Evolutionary conservation across 768 basidiomycete species (phyloP).

Genomic region (Suillus decipiens): DNA sequence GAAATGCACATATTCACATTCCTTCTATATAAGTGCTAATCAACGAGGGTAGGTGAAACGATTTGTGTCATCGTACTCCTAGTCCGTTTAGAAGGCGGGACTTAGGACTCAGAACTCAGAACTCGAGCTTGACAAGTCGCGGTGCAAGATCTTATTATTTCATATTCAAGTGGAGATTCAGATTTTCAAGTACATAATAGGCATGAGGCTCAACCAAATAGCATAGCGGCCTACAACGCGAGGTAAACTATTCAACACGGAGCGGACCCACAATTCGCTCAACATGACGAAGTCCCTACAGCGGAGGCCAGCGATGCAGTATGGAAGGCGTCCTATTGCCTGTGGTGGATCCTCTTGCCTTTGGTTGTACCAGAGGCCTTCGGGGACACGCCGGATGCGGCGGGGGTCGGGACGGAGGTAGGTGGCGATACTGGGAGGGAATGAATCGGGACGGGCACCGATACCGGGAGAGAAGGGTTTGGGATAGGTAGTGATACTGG

Average conservation of each 20-base stretch:
- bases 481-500: neutral
- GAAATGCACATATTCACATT: neutral
- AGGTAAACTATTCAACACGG: slow-evolving; percentile 5
- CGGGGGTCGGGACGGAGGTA: neutral
- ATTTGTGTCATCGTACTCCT: neutral
- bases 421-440: neutral
- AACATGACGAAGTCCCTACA: neutral
- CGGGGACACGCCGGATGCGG: neutral
- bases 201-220: neutral
- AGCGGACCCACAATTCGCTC: slow-evolving; percentile 3
- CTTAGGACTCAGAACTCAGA: neutral
- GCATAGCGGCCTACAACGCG: slow-evolving; percentile 4
- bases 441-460: neutral
- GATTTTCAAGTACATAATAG: neutral
- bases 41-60: too few species aligned
- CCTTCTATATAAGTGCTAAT: neutral
- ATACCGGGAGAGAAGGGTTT: neutral
- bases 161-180: neutral
- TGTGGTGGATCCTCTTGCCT: neutral
- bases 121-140: neutral
- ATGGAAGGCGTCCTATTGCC: neutral
- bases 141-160: neutral
- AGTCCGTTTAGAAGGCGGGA: neutral
- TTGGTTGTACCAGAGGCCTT: neutral
- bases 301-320: slow-evolving; percentile 1